These are phyloP conservation scores for Cafeteria roenbergensis DNA, from an alignment of 108 stramenopile genomes.

Conservation along the genomic window DNA sequence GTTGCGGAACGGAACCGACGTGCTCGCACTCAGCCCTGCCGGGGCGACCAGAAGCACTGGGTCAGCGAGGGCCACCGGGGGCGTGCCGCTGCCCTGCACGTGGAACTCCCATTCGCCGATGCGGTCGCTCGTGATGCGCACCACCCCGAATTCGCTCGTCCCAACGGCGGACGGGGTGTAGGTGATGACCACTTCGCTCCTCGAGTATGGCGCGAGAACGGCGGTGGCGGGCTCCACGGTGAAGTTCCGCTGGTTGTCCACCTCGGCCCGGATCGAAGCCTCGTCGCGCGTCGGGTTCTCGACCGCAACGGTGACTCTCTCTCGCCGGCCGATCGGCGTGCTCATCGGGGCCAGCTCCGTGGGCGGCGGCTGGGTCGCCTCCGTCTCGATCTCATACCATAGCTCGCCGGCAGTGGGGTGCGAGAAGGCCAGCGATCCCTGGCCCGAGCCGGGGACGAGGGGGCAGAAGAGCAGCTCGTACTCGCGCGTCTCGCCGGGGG, in stretches of 20 bases:
- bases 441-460: conserved; percentile 23
- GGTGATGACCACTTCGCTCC: conserved; percentile 6
- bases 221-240: conserved; percentile 19
- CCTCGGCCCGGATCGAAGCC: conserved; percentile 17
- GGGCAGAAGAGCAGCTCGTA: conserved; percentile 50
- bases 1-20: conserved; percentile 38
- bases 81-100: conserved; percentile 27
- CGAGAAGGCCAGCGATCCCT: conserved; percentile 34
- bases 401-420: conserved; percentile 42
- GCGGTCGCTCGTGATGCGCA: conserved; percentile 18
- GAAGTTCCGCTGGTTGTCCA: conserved; percentile 36
- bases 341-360: conserved; percentile 16
- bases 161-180: conserved; percentile 35
- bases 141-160: conserved; percentile 15
- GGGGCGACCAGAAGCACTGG: conserved; percentile 14
- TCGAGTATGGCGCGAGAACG: conserved; percentile 29
- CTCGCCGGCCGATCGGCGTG: conserved; percentile 26
- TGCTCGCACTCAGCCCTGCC: conserved; percentile 5
- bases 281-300: conserved; percentile 40
- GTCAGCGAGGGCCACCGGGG: conserved; percentile 32
- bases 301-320: conserved; percentile 15
- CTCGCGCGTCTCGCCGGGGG: conserved; percentile 17
- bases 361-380: conserved; percentile 30
- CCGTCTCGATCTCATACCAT: conserved; percentile 42
- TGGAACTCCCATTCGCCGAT: conserved; percentile 40